Evolutionary conservation across 768 basidiomycete species (phyloP).

Genomic region (Suillus brevipes): DNA sequence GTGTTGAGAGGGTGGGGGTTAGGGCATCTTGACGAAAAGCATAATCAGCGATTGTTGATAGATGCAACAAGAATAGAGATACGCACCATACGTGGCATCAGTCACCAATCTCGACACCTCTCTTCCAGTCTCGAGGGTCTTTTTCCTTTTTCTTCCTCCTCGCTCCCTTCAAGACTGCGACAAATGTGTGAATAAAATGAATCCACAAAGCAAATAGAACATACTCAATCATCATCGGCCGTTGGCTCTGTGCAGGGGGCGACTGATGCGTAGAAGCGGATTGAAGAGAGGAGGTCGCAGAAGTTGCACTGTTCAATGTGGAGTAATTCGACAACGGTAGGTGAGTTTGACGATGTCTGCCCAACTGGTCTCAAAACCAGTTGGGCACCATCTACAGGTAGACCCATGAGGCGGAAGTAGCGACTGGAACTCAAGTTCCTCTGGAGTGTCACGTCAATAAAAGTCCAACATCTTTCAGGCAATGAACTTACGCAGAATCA

Average conservation of each 20-base stretch:
- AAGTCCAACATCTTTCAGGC: neutral
- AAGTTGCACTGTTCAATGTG: conserved; percentile 76
- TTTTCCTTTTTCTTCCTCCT: conserved; percentile 40
- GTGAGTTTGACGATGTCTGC: conserved; percentile 23
- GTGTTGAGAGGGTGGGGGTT: no score
- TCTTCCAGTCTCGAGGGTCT: conserved; percentile 74
- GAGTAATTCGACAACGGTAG: conserved; percentile 75
- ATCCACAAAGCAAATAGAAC: conserved; percentile 30
- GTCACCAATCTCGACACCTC: conserved; percentile 63
- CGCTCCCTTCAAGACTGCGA: conserved; percentile 47
- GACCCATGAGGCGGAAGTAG: conserved; percentile 62
- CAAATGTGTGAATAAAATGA: conserved; percentile 17
- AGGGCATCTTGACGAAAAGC: conserved; percentile 52
- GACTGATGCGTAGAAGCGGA: conserved; percentile 34
- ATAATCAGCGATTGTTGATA: neutral
- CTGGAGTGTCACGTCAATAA: conserved; percentile 27
- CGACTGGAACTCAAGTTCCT: conserved; percentile 51
- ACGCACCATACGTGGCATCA: conserved; percentile 58
- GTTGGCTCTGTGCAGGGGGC: conserved; percentile 23
- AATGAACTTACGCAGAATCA: conserved; percentile 45
- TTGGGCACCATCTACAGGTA: no score
- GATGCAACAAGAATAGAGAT: neutral
- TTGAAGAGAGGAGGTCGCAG: conserved; percentile 30
- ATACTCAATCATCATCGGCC: conserved; percentile 69
- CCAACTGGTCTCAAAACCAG: no score